Base-by-base conservation (phyloP, 345 rosid species). In the Chamaenerion angustifolium region DNA sequence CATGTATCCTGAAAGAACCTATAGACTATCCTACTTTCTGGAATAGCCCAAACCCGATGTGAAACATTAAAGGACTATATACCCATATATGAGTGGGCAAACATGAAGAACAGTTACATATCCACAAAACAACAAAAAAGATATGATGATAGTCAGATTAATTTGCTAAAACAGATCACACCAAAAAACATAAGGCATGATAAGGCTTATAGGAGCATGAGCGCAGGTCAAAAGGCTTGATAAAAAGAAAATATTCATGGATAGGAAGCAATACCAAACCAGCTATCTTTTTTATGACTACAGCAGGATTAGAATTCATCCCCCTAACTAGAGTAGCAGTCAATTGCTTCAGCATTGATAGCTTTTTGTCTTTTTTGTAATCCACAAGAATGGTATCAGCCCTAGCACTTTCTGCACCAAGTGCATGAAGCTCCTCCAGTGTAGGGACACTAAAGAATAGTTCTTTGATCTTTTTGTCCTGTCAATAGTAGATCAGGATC, bases 311-410 rank as follows among this genome's bases (percentile, higher is more conserved):
- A 57, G 99, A 80, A 69, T 76, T 78, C 70, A 83, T 58, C 61
- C 96, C 99, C 68, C 74, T 88, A 52, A 82, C 89, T 56, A 86
- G 71, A 54, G 86, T 73, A 58, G 67, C 57, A 48, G 77, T 76
- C 76, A 81, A 67, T 69, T 80, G 96, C 72, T 88, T 88, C 58
- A 85, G 76, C 94, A 81, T 82, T 21, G 74, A 80, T 57, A 93
- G 72, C 70, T 85, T 93, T 68, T 81, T 85, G 70, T 93, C 99
- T 62, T 79, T 93, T 64, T 69, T 71, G 56, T 69, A 52, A 71
- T 93, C 96, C 25, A 93, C 99, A 57, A 88, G 72, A 68, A 93
- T 93, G 37, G 75, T 70, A 63, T 90, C 96, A 27, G 77, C 88
- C 69, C 67, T 81, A 56, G 62, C 56, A 63, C 92, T 86, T 65